A percentile compares a stretch with the other conserved stretches of the same genome.
Evolutionary conservation across 2,329 filamentous ascomycete species (phyloP).

Genomic region (Epichloe sylvatica): DNA sequence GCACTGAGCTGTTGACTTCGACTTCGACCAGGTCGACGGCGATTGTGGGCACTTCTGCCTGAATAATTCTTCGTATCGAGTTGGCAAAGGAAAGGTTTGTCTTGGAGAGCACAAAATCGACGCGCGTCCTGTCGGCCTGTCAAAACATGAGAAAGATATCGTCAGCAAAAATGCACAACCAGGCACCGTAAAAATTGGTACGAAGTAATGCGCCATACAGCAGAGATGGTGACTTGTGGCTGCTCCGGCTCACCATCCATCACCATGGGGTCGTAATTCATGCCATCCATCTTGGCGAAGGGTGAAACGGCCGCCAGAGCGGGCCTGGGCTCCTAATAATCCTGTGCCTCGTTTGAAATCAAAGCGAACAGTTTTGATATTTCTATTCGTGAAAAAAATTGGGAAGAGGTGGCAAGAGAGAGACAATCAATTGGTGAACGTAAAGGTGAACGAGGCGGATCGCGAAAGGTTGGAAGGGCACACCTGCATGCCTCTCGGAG

Average conservation of each 20-base stretch:
- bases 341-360: neutral
- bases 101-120: constrained; percentile 83
- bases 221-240: constrained; percentile 45
- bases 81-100: constrained; percentile 89
- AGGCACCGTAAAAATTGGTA: neutral
- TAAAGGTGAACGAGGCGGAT: too few species aligned
- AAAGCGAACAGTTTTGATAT: neutral
- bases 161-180: neutral
- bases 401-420: too few species aligned
- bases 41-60: constrained; percentile 86
- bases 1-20: constrained; percentile 83
- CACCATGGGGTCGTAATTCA: constrained; percentile 49
- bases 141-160: neutral
- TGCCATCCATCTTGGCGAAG: constrained; percentile 25
- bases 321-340: neutral
- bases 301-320: neutral
- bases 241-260: constrained; percentile 44
- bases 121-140: constrained; percentile 65
- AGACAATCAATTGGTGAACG: too few species aligned
- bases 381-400: neutral
- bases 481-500: neutral
- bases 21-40: constrained; percentile 93
- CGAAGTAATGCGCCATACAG: constrained; percentile 26
- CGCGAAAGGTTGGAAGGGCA: too few species aligned
- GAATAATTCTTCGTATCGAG: constrained; percentile 76